Base-by-base conservation (phyloP, 768 basidiomycete species). In the Gymnopilus dilepis region DNA sequence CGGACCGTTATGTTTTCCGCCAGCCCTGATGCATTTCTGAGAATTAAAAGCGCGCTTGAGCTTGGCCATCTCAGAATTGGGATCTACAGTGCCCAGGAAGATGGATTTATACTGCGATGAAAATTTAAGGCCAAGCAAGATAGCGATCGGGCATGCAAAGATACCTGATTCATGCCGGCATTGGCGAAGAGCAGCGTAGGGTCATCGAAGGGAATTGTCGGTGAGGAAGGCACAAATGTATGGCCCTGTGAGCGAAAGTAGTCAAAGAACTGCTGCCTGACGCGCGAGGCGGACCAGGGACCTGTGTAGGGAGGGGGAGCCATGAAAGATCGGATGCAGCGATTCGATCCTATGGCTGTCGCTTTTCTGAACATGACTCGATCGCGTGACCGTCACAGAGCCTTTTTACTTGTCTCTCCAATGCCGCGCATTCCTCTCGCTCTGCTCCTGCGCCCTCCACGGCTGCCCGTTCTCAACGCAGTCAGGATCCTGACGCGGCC, bases 21-120 rank as follows among this genome's bases (percentile, higher is more conserved):
- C 97, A 2, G 97, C 97, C 59, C 97, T 85, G 67, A 99, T 99
- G 76, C 97, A 99, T 77, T 99, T 99, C 74, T 99, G 97, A 53
- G 86, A 90, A 78, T 99, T 99, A 76, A 90, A 94, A 2, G 96
- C 97, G 69, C 97, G 91, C 73, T 89, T 94, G 64, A 97, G 81
- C 72, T 92, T 95, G 59, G 92, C 84, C 68, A 97, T 85, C 42
- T 95, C 92, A 1, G 96, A 97, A 67, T 94, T 83, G 30, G 97
- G 95, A 77, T 99, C 97, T 63, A 97, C 95, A 6, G 92, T 98
- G 65, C 97, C 97, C n/a, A 99, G 84, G 76, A 99, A 99, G 64
- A 99, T 94, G 42, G 93, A 80, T 79, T 99, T 99, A 82, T 92
- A 99, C 91, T 99, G 61, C 57, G 58, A 47, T 75, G 54, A 59